A percentile compares a stretch with the other conserved stretches of the same genome.
Conservation (phyloP, 768 basidiomycete genomes). For the Phlebiopsis flavidoalba region DNA sequence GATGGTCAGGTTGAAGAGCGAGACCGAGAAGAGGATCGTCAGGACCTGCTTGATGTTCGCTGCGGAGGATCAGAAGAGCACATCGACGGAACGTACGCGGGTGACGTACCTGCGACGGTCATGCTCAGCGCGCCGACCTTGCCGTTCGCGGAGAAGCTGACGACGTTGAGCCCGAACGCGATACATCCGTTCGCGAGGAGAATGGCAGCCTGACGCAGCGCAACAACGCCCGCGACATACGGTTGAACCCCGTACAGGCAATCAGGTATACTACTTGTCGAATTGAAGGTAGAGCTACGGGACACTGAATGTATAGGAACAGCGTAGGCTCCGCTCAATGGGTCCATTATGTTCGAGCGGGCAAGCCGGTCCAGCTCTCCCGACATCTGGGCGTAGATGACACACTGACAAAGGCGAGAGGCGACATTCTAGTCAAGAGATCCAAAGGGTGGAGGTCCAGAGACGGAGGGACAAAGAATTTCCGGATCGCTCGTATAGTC, state of each 20-base stretch:
- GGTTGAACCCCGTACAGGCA: not conserved
- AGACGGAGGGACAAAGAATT: constrained; percentile 21
- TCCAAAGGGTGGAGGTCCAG: constrained; percentile 71
- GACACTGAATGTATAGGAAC: constrained; percentile 22
- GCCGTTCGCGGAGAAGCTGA: constrained; percentile 94
- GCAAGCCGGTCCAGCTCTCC: constrained; percentile 75
- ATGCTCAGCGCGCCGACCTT: constrained; percentile 85
- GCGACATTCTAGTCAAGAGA: constrained; percentile 85
- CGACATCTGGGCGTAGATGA: constrained; percentile 66
- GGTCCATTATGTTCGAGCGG: constrained; percentile 30
- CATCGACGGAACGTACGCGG: not conserved
- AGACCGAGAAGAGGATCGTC: constrained; percentile 80
- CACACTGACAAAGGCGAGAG: constrained; percentile 89
- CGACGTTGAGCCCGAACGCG: constrained; percentile 90
- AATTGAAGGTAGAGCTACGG: not conserved
- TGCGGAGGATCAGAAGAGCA: constrained; percentile 20
- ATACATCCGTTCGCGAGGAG: constrained; percentile 76
- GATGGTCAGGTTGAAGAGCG: constrained; percentile 80
- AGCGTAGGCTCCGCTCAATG: not conserved
- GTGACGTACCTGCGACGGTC: constrained; percentile 75
- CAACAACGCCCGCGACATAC: constrained; percentile 22
- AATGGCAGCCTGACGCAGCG: constrained; percentile 31
- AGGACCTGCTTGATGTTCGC: constrained; percentile 93
- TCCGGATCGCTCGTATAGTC: not conserved
- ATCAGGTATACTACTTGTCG: not conserved